Percentiles rank a stretch among this genome's conserved stretches.
Evolutionary conservation across 202 grass and related monocot genomes (phyloP).

Genomic region (Schoenoplectus tabernaemontani): DNA sequence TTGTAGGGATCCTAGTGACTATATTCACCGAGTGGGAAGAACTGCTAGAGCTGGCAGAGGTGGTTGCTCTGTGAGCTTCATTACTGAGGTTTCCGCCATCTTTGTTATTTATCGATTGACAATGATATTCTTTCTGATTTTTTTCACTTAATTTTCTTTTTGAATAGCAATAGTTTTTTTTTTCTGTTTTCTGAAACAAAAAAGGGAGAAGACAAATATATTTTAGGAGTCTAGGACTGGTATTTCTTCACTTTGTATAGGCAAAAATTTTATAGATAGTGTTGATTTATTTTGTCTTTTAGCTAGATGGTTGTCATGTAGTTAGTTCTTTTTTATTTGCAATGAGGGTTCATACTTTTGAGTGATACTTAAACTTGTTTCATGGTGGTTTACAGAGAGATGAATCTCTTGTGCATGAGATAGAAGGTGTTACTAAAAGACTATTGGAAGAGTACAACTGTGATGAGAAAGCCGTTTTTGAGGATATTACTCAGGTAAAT

Average conservation of each 20-base stretch:
- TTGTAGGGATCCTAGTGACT: conserved; percentile 61
- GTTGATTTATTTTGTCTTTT: conserved; percentile 2
- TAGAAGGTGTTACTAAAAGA: conserved; percentile 64
- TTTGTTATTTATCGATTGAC: background rate
- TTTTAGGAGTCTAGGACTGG: background rate
- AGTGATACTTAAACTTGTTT: background rate
- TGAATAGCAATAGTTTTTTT: background rate
- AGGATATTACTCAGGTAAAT: conserved; percentile 68
- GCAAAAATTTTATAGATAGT: background rate
- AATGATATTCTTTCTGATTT: background rate
- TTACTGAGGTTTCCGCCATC: conserved; percentile 57
- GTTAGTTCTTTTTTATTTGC: background rate
- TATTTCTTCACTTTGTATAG: background rate
- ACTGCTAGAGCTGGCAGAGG: conserved; percentile 87
- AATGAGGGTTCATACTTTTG: background rate
- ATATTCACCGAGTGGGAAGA: conserved; percentile 86
- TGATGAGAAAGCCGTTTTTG: conserved; percentile 48
- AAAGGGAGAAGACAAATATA: background rate
- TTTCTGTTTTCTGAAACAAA: background rate
- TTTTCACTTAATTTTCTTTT: background rate
- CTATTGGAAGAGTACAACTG: conserved; percentile 41
- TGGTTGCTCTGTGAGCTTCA: conserved; percentile 72
- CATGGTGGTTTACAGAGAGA: conserved; percentile 53
- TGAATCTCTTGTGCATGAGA: conserved; percentile 73
- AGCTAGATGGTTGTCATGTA: background rate